Evolutionary conservation across 306 rosid genomes (phyloP).

Genomic region (Begonia masoniana): DNA sequence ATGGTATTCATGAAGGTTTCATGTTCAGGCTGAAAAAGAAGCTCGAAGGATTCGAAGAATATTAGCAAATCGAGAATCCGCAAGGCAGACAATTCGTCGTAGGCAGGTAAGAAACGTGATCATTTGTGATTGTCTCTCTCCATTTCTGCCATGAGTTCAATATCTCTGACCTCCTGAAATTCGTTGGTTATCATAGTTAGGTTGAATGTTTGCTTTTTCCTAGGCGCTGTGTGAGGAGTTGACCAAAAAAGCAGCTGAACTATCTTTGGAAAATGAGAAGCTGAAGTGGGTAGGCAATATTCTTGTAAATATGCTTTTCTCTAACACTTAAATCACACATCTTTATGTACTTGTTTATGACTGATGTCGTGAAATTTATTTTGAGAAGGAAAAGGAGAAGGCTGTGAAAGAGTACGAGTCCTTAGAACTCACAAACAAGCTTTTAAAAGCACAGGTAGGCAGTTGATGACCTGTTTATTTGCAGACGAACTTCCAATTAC

Average conservation of each 20-base stretch:
- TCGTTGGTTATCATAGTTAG: not conserved
- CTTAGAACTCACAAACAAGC: slow-evolving; percentile 67
- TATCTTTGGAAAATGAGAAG: slow-evolving; percentile 59
- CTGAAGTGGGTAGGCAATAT: slow-evolving; percentile 46
- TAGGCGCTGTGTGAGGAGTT: slow-evolving; percentile 92
- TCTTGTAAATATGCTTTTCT: slow-evolving; percentile 7
- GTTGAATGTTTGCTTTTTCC: slow-evolving; percentile 5
- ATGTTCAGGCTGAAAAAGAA: slow-evolving; percentile 75
- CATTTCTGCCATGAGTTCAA: too few relatives aligned
- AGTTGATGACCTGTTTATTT: slow-evolving; percentile 9
- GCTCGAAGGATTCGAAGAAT: slow-evolving; percentile 72
- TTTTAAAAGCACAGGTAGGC: slow-evolving; percentile 62
- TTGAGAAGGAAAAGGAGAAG: slow-evolving; percentile 79
- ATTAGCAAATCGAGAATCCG: slow-evolving; percentile 93
- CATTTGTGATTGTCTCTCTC: too few relatives aligned
- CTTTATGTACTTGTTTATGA: not conserved
- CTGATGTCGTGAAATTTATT: too few relatives aligned
- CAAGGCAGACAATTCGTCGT: slow-evolving; percentile 94
- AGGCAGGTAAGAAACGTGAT: slow-evolving; percentile 51
- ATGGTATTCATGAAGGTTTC: slow-evolving; percentile 2
- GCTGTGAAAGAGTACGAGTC: slow-evolving; percentile 63
- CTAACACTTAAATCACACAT: not conserved
- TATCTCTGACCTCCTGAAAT: too few relatives aligned
- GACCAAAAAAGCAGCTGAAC: slow-evolving; percentile 60
- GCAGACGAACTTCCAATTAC: slow-evolving; percentile 1